phyloP scores from a whole-genome alignment of 2,329 filamentous ascomycete species.

The Pseudogymnoascus sp. region DNA sequence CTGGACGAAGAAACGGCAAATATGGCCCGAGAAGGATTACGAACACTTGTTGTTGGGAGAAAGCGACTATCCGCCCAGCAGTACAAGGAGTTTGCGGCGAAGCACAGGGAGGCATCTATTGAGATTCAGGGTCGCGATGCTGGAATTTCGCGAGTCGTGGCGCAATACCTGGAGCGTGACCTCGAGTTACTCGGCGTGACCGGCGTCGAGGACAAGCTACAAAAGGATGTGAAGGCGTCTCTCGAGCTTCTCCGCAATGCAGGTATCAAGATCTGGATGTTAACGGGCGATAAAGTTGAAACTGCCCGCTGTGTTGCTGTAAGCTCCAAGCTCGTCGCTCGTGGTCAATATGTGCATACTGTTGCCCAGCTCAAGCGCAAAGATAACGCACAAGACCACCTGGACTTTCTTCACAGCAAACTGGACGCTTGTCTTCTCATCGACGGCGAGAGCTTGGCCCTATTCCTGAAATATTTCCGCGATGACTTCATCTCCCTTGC shows the following conservation, averaged over 20 bases:
- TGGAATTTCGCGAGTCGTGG: conserved; percentile 72
- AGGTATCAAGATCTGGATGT: conserved; percentile 99
- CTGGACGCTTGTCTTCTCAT: conserved; percentile 83
- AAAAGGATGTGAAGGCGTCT: conserved; percentile 90
- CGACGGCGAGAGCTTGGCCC: conserved; percentile 79
- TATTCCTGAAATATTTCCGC: conserved; percentile 77
- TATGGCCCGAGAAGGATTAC: conserved; percentile 93
- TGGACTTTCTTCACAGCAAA: conserved; percentile 83
- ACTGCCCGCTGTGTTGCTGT: conserved; percentile 94
- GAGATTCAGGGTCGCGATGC: conserved; percentile 71
- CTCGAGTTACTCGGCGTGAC: conserved; percentile 94
- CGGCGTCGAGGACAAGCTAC: conserved; percentile 93
- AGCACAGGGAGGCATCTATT: conserved; percentile 72
- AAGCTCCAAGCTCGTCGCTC: conserved; percentile 83
- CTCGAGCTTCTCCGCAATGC: conserved; percentile 92
- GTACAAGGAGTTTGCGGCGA: conserved; percentile 70
- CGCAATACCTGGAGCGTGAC: conserved; percentile 74
- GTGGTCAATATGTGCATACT: conserved; percentile 93
- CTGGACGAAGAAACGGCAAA: conserved; percentile 98
- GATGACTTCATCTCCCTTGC: conserved; percentile 81
- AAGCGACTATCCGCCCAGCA: conserved; percentile 71
- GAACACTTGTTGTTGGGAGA: conserved; percentile 90
- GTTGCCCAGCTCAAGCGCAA: conserved; percentile 78
- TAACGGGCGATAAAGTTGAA: conserved; percentile 97
- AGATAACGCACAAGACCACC: conserved; percentile 75